Evolutionary conservation across 1,139 yeast genomes (phyloP).

Genomic region (Kluyveromyces sp.): DNA sequence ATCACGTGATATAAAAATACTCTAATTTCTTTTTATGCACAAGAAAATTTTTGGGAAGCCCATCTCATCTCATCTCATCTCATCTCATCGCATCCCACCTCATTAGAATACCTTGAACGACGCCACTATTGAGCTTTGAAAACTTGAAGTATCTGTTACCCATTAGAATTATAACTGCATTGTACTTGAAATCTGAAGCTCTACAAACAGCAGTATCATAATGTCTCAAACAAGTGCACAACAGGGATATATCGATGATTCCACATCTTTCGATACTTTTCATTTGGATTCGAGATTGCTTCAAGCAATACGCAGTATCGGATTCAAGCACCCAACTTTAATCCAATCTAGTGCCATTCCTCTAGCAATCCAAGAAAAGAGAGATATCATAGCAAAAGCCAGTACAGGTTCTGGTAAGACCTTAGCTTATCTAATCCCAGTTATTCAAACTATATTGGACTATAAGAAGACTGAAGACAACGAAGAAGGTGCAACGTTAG

Average conservation of each 20-base stretch:
- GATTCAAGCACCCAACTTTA: slow-evolving; percentile 78
- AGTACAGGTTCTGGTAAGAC: slow-evolving; percentile 91
- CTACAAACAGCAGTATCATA: slow-evolving; percentile 1
- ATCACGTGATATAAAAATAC: neutral
- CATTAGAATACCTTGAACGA: neutral
- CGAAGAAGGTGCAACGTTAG: slow-evolving; percentile 32
- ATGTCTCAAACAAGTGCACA: slow-evolving; percentile 34
- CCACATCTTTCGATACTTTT: slow-evolving; percentile 62
- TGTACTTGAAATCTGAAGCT: neutral
- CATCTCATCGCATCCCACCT: neutral
- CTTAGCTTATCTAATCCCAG: slow-evolving; percentile 74
- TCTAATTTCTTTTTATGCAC: neutral
- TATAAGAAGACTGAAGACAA: slow-evolving; percentile 24
- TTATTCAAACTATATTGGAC: slow-evolving; percentile 56
- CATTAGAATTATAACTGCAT: no score
- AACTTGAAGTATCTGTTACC: no score
- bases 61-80: slow-evolving; percentile 22
- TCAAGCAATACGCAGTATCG: slow-evolving; percentile 79
- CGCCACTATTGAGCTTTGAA: no score
- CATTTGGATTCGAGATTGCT: slow-evolving; percentile 70
- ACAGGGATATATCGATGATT: slow-evolving; percentile 61
- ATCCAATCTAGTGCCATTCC: slow-evolving; percentile 92
- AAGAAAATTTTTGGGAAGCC: slow-evolving; percentile 15
- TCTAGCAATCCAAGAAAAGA: slow-evolving; percentile 74
- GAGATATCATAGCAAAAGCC: slow-evolving; percentile 83